Evolutionary conservation across 805 yeast species (phyloP).

Genomic region (Wickerhamiella azyma): DNA sequence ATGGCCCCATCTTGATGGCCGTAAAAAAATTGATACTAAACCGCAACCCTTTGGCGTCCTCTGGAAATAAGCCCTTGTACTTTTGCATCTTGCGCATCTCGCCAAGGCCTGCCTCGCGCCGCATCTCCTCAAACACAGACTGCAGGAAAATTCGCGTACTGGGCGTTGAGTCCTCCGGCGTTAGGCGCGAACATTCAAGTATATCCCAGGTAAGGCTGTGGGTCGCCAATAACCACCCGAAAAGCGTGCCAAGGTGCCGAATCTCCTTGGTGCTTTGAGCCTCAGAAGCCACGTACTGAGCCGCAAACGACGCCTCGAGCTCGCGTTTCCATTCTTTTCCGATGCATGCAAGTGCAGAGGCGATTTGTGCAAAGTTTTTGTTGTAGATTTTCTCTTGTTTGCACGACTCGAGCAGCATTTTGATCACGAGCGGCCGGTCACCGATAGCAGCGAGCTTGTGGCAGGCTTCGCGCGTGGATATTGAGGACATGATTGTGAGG

Average conservation of each 20-base stretch:
- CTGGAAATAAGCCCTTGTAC: not conserved
- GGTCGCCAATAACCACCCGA: constrained; percentile 70
- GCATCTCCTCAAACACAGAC: constrained; percentile 64
- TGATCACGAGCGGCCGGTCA: constrained; percentile 35
- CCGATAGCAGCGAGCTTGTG: constrained; percentile 53
- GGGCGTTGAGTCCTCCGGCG: constrained; percentile 63
- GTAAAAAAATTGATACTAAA: constrained; percentile 86
- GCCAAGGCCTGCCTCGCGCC: constrained; percentile 56
- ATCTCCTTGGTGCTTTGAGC: constrained; percentile 59
- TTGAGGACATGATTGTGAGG: constrained; percentile 71
- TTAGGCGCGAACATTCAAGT: constrained; percentile 41
- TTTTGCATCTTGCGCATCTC: constrained; percentile 32
- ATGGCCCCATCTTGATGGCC: constrained; percentile 73
- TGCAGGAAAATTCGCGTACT: constrained; percentile 68
- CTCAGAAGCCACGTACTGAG: constrained; percentile 45
- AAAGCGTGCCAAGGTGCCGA: constrained; percentile 67
- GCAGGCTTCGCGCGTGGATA: constrained; percentile 86
- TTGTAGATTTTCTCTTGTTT: constrained; percentile 78
- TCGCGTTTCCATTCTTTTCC: constrained; percentile 43
- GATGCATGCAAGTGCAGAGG: constrained; percentile 42
- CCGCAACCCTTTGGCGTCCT: constrained; percentile 22
- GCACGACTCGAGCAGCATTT: constrained; percentile 67
- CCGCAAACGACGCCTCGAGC: constrained; percentile 40
- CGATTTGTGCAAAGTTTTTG: constrained; percentile 64
- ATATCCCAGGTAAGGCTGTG: constrained; percentile 55